Evolutionary conservation across 2,329 filamentous ascomycete species (phyloP).

Genomic region (Trichoderma brevicompactum): DNA sequence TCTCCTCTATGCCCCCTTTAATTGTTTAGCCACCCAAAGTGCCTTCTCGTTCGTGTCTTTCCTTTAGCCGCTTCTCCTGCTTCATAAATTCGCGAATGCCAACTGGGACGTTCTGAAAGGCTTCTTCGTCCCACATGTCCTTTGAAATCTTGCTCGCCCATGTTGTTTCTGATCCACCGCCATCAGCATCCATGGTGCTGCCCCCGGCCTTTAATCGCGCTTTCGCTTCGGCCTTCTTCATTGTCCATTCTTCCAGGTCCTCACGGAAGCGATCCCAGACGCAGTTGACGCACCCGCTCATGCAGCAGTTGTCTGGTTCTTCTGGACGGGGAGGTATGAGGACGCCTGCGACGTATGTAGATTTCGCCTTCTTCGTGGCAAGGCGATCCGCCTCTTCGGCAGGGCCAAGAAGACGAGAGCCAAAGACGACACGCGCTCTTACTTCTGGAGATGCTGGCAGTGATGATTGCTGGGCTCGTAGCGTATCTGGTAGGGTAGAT

Average conservation of each 20-base stretch:
- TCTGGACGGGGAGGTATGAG: constrained; percentile 80
- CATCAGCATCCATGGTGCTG: constrained; percentile 76
- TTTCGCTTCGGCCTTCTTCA: constrained; percentile 66
- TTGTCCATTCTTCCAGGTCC: constrained; percentile 87
- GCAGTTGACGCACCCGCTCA: constrained; percentile 97
- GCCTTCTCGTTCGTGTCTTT: constrained; percentile 67
- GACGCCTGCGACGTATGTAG: constrained; percentile 74
- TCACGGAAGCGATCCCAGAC: constrained; percentile 93
- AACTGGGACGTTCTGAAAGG: constrained; percentile 83
- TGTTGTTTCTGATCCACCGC: constrained; percentile 69
- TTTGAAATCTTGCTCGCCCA: constrained; percentile 51
- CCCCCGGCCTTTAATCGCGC: constrained; percentile 45
- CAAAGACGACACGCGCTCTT: constrained; percentile 74
- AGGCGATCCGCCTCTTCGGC: constrained; percentile 67
- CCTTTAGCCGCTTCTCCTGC: constrained; percentile 86
- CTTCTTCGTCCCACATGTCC: constrained; percentile 64
- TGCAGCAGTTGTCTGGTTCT: constrained; percentile 98
- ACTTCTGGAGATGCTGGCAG: constrained; percentile 53
- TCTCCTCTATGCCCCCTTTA: neutral
- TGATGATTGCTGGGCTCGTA: constrained; percentile 27
- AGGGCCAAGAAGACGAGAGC: constrained; percentile 75
- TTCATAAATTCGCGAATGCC: constrained; percentile 98
- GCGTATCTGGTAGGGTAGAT: constrained; percentile 17
- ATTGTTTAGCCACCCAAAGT: constrained; percentile 14
- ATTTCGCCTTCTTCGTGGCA: constrained; percentile 60